Evolutionary conservation across 1,139 yeast genomes (phyloP), one percentile per base, ranked within the genome.

Genomic region (Protomyces lactucae-debilis): DNA sequence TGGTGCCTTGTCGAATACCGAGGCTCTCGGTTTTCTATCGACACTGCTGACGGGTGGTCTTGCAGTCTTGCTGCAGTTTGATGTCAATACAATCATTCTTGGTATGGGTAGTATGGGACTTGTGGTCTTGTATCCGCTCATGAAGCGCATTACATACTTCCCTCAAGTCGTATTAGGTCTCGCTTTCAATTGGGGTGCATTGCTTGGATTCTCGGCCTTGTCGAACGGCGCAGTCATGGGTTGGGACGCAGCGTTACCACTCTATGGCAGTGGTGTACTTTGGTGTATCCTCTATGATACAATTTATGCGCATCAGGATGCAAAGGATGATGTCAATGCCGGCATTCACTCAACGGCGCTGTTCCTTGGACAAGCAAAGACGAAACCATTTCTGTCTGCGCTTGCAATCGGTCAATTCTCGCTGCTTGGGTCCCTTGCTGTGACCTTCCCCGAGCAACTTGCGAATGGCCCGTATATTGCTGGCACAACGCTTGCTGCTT

Each of bases 211-310:
- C 75, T 97, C 99, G 2, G 98, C 98, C 0, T 90, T 95, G 82
- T 43, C 48, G 25, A 18, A 43, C 3, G 97, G 96, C 0, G 83
- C 92, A 56, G 23, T 36, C n/a, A 61, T 67, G 48, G 81, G 83
- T 70, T 80, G 84, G 78, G 77, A 84, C 23, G 88, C 91, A 2
- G 92, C 92, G 83, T 78, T 83, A 12, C 90, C 97, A 0, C 79
- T 95, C 61, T 89, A 87, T 70, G 75, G 85, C 2, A 84, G 96
- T 18, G 86, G 91, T 56, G 88, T 86, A 73, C 80, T 87, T 65
- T 95, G 99, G 99, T 87, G 96, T 70, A 87, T 95, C 89, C 85
- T 87, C 61, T 95, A 95, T 75, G 99, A 95, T 75, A 89, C 98
- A 2, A 85, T 95, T 52, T 95, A 95, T 74, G 99, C 99, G 0